These are phyloP conservation scores for Hyaloscypha hepaticicola DNA, from an alignment of 495 filamentous ascomycete species.

Conservation along the genomic window DNA sequence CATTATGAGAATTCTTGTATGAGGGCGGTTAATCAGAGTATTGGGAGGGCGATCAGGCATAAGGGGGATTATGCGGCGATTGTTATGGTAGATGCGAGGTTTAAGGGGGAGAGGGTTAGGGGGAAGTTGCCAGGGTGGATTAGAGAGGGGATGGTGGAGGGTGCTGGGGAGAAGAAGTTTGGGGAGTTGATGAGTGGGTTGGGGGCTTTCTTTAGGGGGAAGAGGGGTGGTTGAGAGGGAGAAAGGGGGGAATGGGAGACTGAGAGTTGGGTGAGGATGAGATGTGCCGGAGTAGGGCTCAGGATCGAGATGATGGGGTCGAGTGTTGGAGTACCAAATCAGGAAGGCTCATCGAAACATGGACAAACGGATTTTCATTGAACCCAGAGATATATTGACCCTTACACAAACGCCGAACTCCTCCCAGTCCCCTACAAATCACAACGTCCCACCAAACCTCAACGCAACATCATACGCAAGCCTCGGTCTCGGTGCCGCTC, in stretches of 20 bases:
- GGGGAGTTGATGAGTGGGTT: slow-evolving; percentile 54
- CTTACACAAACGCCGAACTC: background rate
- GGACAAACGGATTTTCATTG: too few relatives aligned
- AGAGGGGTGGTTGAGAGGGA: slow-evolving; percentile 25
- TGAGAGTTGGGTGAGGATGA: background rate
- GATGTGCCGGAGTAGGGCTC: too few relatives aligned
- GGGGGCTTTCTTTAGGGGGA: slow-evolving; percentile 55
- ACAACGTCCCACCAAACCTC: background rate
- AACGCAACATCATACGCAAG: too few relatives aligned
- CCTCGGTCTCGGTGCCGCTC: too few relatives aligned
- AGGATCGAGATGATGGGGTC: too few relatives aligned
- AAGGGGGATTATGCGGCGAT: slow-evolving; percentile 87
- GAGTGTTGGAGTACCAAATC: too few relatives aligned
- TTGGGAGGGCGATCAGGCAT: slow-evolving; percentile 90
- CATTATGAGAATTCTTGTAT: slow-evolving; percentile 97
- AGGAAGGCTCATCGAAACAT: too few relatives aligned
- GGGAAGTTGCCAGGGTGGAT: slow-evolving; percentile 91
- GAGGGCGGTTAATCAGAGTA: slow-evolving; percentile 94
- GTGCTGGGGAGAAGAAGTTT: slow-evolving; percentile 45
- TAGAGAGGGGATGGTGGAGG: slow-evolving; percentile 53
- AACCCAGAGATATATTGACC: too few relatives aligned
- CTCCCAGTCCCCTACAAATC: background rate
- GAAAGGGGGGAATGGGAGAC: background rate
- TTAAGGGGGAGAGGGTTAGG: slow-evolving; percentile 63
- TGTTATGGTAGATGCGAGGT: slow-evolving; percentile 78